Evolutionary conservation across 2,329 filamentous ascomycete genomes (phyloP).

Genomic region (Cadophora gregata): DNA sequence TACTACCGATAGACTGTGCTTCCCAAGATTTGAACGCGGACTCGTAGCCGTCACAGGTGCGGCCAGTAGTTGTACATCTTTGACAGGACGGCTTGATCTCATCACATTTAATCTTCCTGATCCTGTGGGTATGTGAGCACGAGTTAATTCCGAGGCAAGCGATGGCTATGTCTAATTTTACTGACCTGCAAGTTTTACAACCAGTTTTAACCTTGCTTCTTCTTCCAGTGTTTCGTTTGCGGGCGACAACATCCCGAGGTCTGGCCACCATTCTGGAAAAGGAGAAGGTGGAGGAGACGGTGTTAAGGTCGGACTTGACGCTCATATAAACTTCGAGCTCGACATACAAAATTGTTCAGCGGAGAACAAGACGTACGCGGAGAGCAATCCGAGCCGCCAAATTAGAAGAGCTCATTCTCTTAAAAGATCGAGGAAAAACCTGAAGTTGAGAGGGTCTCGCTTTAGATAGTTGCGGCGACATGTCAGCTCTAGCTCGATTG

Average conservation of each 20-base stretch:
- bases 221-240: conserved; percentile 41
- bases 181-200: conserved; percentile 52
- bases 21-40: conserved; percentile 46
- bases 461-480: background rate
- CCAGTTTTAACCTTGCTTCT: conserved; percentile 51
- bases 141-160: conserved; percentile 25
- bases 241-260: conserved; percentile 32
- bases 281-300: background rate
- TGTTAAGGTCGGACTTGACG: background rate
- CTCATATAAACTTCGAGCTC: background rate
- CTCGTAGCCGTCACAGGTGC: conserved; percentile 52
- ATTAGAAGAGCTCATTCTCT: background rate
- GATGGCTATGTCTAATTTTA: conserved; percentile 33
- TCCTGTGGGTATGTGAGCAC: conserved; percentile 50
- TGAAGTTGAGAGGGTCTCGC: background rate
- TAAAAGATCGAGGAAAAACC: background rate
- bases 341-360: background rate
- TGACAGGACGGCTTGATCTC: conserved; percentile 39
- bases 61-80: conserved; percentile 47
- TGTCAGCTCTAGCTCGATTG: background rate
- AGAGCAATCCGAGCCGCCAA: background rate
- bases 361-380: background rate
- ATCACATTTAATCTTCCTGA: conserved; percentile 48
- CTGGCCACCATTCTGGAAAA: conserved; percentile 19
- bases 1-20: conserved; percentile 32